Evolutionary conservation across 1,284 basidiomycete species (phyloP).

Genomic region (Apiotrichum sp.): DNA sequence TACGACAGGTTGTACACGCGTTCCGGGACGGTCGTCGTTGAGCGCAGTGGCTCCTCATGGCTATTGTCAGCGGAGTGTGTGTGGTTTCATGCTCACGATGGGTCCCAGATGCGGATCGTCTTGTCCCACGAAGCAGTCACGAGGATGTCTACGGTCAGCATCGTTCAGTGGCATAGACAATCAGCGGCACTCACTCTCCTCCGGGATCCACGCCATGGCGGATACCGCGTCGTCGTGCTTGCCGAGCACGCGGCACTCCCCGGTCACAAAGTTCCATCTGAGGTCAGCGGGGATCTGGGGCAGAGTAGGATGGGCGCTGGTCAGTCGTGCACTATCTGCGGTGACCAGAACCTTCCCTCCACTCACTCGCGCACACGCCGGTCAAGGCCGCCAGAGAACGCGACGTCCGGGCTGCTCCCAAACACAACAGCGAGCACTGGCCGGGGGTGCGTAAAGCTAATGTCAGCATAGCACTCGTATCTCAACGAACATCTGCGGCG

Average conservation of each 20-base stretch:
- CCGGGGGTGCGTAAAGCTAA: constrained; percentile 38
- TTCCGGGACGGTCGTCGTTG: constrained; percentile 67
- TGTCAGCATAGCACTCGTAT: neutral
- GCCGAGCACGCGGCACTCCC: constrained; percentile 47
- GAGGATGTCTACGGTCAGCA: constrained; percentile 54
- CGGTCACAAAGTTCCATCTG: constrained; percentile 49
- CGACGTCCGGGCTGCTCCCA: constrained; percentile 40
- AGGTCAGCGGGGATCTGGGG: constrained; percentile 19
- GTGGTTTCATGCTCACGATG: constrained; percentile 37
- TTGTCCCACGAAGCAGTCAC: constrained; percentile 88
- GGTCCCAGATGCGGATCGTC: constrained; percentile 80
- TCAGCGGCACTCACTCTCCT: constrained; percentile 37
- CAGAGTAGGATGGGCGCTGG: too few relatives aligned
- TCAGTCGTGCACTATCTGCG: too few relatives aligned
- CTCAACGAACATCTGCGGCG: constrained; percentile 32
- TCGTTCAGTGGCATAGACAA: neutral
- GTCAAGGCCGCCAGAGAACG: constrained; percentile 48
- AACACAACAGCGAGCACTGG: constrained; percentile 46
- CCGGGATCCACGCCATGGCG: constrained; percentile 45
- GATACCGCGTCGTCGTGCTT: constrained; percentile 48
- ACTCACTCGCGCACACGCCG: constrained; percentile 53
- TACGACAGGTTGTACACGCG: constrained; percentile 70
- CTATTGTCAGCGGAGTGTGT: constrained; percentile 7
- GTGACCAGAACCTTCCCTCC: neutral
- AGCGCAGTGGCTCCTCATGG: constrained; percentile 52